Base-by-base conservation (phyloP, 2,329 filamentous ascomycete species). In the Xenosphaeropsis pyriputrescens region DNA sequence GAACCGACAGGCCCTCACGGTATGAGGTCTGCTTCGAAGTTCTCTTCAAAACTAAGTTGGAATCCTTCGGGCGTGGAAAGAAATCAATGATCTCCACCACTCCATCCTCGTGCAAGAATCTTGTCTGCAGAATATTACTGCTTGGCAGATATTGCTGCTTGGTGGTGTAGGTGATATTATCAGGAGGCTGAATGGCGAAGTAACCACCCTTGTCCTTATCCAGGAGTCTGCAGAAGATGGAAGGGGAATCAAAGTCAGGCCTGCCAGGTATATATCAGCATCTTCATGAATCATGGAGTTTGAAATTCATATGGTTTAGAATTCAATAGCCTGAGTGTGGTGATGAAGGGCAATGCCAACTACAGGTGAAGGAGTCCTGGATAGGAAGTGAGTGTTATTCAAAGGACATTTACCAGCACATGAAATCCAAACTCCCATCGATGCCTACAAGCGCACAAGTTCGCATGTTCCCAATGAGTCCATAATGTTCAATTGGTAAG, bases 121-220 rank as follows among this genome's bases (percentile, higher is more conserved):
- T 68, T 1, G 82, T 86, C 54, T 85, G 77, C 2, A 86, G 62
- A 41, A 86, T 78, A 48, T 82, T 85, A 35, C 77, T 79, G 8
- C 75, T 80, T 0, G 80, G 79, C 2, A 85, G 65, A 49, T 86
- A 86, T 51, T 82, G 75, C 57, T 86, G 81, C 55, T 86, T 86
- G 29, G 75, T 84, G 2, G 79, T 83, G 48, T 67, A 75, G 6
- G 60, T 60, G 18, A 68, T 53, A 8, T 63, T 55, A 1, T 59
- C 46, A 2, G 67, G 64, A 16, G 73, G 68, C n/a, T 68, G 57
- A 46, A 86, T 79, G 45, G 67, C 75, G 56, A 84, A 85, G 54
- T 79, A 72, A 0, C 81, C 82, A 17, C 82, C 81, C 51, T 79
- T 84, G 47, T 80, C 62, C 50, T 81, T 79, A 57, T 86, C 81